Evolutionary conservation across 495 filamentous ascomycete genomes (phyloP), one percentile per base, ranked within the genome.

Genomic region (Usnea hakonensis): DNA sequence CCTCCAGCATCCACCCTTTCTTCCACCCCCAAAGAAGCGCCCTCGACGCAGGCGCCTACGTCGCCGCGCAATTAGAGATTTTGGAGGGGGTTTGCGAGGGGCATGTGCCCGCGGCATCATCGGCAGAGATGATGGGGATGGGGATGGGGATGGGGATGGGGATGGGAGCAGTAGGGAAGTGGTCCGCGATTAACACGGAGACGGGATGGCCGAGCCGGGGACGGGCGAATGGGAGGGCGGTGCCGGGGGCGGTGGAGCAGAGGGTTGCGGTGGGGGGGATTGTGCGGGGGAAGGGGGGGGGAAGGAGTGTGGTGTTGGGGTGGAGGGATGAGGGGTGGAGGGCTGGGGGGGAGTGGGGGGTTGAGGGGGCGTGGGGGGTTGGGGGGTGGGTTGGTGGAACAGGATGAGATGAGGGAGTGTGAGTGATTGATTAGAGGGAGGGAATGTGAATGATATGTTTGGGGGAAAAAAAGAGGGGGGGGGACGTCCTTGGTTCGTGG

Each of bases 1-100:
- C 88, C 74, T 80, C 80, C 73, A 96, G 95, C 81, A 83, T 93
- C 71, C 93, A 97, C 75, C 85, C 91, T 72, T 97, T 88, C 86
- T 97, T 96, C 87, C 91, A 95, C 82, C 64, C 83, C 55, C 71
- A 77, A 48, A 81, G 85, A 48, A 65, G 70, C 58, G 81, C 91
- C 55, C 66, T 67, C 3, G 58, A 81, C 52, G 93, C 92, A 53
- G 93, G 93, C 72, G 68, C 72, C 41, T 96, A 96, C 74, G 86
- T 89, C 62, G 70, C 74, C 46, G 60, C 72, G 63, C 84, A 95
- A 79, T 80, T 93, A 59, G 73, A 78, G 16, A 71, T 86, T 65
- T 82, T 94, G 54, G 79, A 85, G 67, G 69, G 67, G 1, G 72
- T 86, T 62, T 97, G 93, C 80, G 60, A 72, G 33, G 80, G 79